phyloP scores from a whole-genome alignment of 2,329 filamentous ascomycete genomes.

The Talaromyces funiculosus region DNA sequence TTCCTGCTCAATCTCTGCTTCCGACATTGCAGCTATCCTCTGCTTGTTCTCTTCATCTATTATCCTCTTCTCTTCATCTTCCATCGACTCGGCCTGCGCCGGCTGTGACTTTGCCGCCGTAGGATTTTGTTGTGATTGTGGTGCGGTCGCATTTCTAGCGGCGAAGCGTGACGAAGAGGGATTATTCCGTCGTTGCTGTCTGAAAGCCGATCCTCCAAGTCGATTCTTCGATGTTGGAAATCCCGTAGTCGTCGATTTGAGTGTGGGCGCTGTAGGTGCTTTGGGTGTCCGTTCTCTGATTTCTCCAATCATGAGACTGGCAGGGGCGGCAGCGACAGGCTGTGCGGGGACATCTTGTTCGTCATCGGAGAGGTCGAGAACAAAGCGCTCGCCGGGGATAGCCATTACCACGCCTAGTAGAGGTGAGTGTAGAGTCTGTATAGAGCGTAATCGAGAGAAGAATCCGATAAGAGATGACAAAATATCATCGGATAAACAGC shows the following conservation, averaged over 20 bases:
- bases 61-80: slow-evolving; percentile 54
- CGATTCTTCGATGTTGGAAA: slow-evolving; percentile 89
- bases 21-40: slow-evolving; percentile 70
- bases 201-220: slow-evolving; percentile 69
- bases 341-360: slow-evolving; percentile 29
- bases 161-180: slow-evolving; percentile 1
- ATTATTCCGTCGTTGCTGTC: slow-evolving; percentile 50
- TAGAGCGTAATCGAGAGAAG: not conserved
- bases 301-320: slow-evolving; percentile 56
- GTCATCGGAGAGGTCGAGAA: slow-evolving; percentile 54
- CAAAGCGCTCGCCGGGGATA: slow-evolving; percentile 56
- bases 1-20: slow-evolving; percentile 73
- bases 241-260: slow-evolving; percentile 58
- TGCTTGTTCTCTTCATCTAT: slow-evolving; percentile 81
- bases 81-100: not conserved
- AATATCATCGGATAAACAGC: not conserved
- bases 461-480: not conserved
- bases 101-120: not conserved
- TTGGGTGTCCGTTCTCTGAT: slow-evolving; percentile 68
- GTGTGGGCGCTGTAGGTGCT: slow-evolving; percentile 39
- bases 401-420: slow-evolving; percentile 34
- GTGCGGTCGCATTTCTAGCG: slow-evolving; percentile 31
- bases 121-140: not conserved
- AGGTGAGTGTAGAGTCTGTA: not conserved
- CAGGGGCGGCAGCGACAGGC: slow-evolving; percentile 14